A percentile compares a stretch with the other conserved stretches of the same genome.
Conservation (phyloP, 257 asterid genomes). For the Asclepias syriaca region DNA sequence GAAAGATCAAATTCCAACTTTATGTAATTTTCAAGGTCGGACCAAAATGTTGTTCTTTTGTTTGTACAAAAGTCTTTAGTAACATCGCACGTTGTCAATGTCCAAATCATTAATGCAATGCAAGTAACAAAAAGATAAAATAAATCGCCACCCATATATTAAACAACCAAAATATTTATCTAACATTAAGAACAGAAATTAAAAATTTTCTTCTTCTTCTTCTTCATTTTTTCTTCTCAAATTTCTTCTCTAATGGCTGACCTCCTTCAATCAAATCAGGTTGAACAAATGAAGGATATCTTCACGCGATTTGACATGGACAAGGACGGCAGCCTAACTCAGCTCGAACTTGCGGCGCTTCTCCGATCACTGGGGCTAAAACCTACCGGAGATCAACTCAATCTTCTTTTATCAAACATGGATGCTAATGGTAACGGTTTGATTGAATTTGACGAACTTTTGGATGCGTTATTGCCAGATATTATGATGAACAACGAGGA, state of each 20-base stretch:
- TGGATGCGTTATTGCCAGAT: constrained; percentile 44
- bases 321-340: constrained; percentile 47
- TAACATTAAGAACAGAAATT: no score
- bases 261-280: constrained; percentile 35
- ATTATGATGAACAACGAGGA: constrained; percentile 26
- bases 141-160: constrained; percentile 9
- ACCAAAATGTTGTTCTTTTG: neutral
- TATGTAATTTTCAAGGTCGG: neutral
- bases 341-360: constrained; percentile 49
- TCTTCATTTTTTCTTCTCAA: no score
- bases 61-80: neutral
- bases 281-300: constrained; percentile 37
- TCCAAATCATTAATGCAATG: neutral
- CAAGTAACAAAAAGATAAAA: no score
- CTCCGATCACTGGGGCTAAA: constrained; percentile 44
- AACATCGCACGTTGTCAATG: neutral
- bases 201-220: neutral
- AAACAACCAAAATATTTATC: neutral
- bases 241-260: constrained; percentile 19
- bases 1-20: neutral
- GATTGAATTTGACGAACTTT: constrained; percentile 47
- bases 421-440: constrained; percentile 53
- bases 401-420: constrained; percentile 31
- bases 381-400: constrained; percentile 42
- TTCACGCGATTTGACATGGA: constrained; percentile 47